phyloP scores from a whole-genome alignment of 2,329 filamentous ascomycete species.

The Sporothrix brasiliensis region DNA sequence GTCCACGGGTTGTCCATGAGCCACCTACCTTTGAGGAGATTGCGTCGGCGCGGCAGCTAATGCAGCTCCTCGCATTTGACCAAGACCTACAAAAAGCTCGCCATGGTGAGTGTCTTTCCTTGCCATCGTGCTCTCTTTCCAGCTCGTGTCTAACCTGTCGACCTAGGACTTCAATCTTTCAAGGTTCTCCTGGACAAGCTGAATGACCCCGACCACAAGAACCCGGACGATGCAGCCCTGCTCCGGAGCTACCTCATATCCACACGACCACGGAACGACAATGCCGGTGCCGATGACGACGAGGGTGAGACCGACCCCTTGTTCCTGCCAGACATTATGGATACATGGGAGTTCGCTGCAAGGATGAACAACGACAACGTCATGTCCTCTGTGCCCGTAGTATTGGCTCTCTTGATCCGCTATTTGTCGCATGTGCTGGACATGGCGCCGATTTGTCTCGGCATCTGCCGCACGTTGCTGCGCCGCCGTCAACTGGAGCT shows the following conservation, averaged over 20 bases:
- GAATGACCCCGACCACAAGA: conserved; percentile 52
- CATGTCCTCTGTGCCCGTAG: conserved; percentile 77
- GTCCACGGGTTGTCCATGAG: conserved; percentile 60
- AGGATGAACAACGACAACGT: conserved; percentile 79
- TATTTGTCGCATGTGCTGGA: conserved; percentile 74
- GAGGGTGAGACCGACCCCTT: conserved; percentile 60
- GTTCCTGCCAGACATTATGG: conserved; percentile 77
- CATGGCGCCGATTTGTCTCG: conserved; percentile 72
- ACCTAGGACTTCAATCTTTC: conserved; percentile 67
- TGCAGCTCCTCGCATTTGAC: conserved; percentile 68
- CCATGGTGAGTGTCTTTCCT: conserved; percentile 56
- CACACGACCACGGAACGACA: conserved; percentile 43
- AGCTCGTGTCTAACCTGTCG: conserved; percentile 1
- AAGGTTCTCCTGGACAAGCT: conserved; percentile 72
- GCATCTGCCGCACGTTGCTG: conserved; percentile 79
- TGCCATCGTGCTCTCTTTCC: background rate
- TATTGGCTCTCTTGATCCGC: conserved; percentile 79
- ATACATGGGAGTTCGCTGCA: conserved; percentile 83
- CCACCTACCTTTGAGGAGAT: conserved; percentile 64
- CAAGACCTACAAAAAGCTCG: conserved; percentile 69
- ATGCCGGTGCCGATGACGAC: conserved; percentile 48
- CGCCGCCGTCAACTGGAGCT: conserved; percentile 80
- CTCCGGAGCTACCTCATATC: conserved; percentile 69
- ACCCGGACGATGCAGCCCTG: conserved; percentile 58
- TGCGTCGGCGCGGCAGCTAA: conserved; percentile 66